These are phyloP conservation scores for Astraeus odoratus DNA, from an alignment of 768 basidiomycete genomes.

Conservation along the genomic window DNA sequence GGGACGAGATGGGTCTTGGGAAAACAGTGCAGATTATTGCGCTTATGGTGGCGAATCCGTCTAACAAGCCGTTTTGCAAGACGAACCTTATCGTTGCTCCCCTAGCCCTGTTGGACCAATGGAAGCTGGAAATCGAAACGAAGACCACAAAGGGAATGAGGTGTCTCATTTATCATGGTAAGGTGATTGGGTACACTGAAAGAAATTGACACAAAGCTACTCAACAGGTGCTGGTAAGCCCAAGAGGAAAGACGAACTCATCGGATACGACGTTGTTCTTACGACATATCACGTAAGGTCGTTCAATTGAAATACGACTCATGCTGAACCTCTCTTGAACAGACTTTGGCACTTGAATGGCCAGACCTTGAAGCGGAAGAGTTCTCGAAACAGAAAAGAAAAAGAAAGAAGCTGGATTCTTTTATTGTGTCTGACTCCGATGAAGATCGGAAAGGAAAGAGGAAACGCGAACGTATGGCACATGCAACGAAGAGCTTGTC, in stretches of 20 bases:
- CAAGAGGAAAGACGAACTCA: constrained; percentile 40
- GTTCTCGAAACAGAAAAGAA: constrained; percentile 18
- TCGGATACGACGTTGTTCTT: constrained; percentile 54
- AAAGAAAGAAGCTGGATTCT: constrained; percentile 9
- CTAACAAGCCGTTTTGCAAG: constrained; percentile 44
- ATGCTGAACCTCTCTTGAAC: background rate
- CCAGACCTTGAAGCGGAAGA: constrained; percentile 44
- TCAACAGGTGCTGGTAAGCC: constrained; percentile 35
- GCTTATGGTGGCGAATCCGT: constrained; percentile 46
- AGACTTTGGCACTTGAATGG: constrained; percentile 58
- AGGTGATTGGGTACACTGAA: background rate
- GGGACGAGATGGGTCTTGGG: constrained; percentile 48
- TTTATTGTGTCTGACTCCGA: constrained; percentile 22
- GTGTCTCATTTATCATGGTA: constrained; percentile 59
- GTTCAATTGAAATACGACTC: constrained; percentile 3
- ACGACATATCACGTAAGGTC: constrained; percentile 40
- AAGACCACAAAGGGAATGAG: constrained; percentile 44
- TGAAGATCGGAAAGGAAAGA: constrained; percentile 10
- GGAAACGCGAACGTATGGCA: constrained; percentile 31
- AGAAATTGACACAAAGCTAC: background rate
- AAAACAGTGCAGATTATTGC: constrained; percentile 62
- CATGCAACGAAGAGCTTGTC: constrained; percentile 21
- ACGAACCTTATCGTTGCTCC: constrained; percentile 66
- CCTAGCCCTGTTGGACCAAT: constrained; percentile 59
- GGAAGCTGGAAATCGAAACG: constrained; percentile 53